phyloP scores from a whole-genome alignment of 805 yeast species.

The Ogataea corticis region DNA sequence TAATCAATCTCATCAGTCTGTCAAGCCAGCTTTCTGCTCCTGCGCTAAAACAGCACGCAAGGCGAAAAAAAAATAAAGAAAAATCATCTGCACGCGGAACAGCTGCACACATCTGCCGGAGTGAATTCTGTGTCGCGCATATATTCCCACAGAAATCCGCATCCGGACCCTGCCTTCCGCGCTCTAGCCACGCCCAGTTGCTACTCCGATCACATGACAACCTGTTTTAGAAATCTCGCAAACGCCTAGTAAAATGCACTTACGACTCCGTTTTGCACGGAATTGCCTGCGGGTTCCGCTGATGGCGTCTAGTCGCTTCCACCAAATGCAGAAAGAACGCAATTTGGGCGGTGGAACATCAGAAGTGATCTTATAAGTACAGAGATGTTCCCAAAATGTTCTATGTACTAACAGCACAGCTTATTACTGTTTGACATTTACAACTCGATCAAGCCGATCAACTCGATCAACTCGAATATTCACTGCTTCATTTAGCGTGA shows the following conservation, averaged over 20 bases:
- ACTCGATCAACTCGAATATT: neutral
- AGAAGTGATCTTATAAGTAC: neutral
- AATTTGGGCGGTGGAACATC: too few relatives aligned
- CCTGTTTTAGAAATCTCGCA: slow-evolving; percentile 12
- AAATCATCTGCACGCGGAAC: slow-evolving; percentile 3
- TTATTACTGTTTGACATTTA: too few relatives aligned
- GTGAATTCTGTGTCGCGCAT: slow-evolving; percentile 4
- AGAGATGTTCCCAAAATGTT: neutral
- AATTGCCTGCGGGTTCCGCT: neutral
- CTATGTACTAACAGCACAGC: too few relatives aligned
- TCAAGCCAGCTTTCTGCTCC: too few relatives aligned
- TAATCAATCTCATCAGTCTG: too few relatives aligned
- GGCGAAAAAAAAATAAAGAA: too few relatives aligned
- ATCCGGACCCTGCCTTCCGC: slow-evolving; percentile 9
- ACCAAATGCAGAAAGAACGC: neutral
- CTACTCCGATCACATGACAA: slow-evolving; percentile 5
- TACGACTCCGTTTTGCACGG: neutral
- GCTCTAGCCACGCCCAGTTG: slow-evolving; percentile 8
- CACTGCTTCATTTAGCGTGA: neutral
- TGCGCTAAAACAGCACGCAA: neutral
- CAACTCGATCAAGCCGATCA: too few relatives aligned
- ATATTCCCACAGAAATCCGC: slow-evolving; percentile 8
- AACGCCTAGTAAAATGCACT: slow-evolving; percentile 1
- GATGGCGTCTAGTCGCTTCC: neutral
- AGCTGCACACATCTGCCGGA: slow-evolving; percentile 15